phyloP scores from a whole-genome alignment of 2,329 filamentous ascomycete genomes.

The Microdochium paspali region DNA sequence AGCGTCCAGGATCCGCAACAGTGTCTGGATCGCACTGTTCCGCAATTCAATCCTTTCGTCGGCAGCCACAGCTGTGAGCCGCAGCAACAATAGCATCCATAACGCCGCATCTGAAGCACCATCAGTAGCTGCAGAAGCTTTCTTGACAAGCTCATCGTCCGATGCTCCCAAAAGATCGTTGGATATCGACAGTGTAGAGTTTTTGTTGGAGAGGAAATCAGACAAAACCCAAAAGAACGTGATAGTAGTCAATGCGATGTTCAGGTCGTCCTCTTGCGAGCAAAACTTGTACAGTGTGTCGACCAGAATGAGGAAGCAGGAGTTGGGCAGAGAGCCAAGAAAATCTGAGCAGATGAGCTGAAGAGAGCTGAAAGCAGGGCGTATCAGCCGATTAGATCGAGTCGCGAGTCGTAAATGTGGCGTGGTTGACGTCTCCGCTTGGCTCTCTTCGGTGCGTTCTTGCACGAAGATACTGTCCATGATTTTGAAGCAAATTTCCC shows the following conservation, averaged over 20 bases:
- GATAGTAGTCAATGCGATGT: constrained; percentile 88
- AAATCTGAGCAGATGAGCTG: constrained; percentile 96
- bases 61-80: constrained; percentile 61
- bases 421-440: constrained; percentile 13
- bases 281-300: constrained; percentile 86
- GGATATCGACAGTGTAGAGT: constrained; percentile 47
- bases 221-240: constrained; percentile 96
- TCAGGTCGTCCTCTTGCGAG: constrained; percentile 82
- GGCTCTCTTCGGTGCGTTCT: constrained; percentile 18
- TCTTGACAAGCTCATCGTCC: constrained; percentile 45
- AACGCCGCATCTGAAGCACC: constrained; percentile 59
- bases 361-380: constrained; percentile 79
- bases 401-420: constrained; percentile 27
- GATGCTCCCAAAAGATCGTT: constrained; percentile 43
- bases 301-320: constrained; percentile 68
- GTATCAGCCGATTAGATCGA: constrained; percentile 65
- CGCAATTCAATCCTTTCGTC: constrained; percentile 67
- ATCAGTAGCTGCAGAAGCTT: constrained; percentile 49
- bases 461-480: constrained; percentile 70
- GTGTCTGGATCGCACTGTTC: constrained; percentile 83
- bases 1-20: constrained; percentile 85
- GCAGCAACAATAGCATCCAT: constrained; percentile 68
- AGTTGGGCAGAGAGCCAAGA: constrained; percentile 59
- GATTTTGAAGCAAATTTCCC: constrained; percentile 78
- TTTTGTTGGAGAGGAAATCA: constrained; percentile 65